phyloP scores from a whole-genome alignment of 164 flowering plant genomes.

The Aristolochia fimbriata region DNA sequence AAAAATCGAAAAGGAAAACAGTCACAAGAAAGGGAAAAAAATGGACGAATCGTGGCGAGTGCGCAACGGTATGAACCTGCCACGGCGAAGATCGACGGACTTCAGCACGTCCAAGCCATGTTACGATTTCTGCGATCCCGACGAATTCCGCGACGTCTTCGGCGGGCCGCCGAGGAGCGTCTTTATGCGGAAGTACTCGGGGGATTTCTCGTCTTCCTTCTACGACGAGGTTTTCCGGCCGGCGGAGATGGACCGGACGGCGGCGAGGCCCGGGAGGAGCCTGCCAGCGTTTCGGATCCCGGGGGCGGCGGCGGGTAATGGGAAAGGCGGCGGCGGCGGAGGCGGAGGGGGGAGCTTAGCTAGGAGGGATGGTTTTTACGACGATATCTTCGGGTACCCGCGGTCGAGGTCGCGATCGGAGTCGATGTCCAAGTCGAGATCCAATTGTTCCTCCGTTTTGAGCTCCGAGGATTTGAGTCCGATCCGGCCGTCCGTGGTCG shows the following conservation, averaged over 20 bases:
- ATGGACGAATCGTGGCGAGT: constrained; percentile 81
- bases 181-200: constrained; percentile 30
- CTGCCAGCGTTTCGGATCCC: constrained; percentile 56
- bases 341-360: background rate
- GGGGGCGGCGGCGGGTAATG: constrained; percentile 4
- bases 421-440: constrained; percentile 26
- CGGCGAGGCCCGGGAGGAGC: constrained; percentile 26
- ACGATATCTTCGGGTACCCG: constrained; percentile 49
- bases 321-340: background rate
- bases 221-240: constrained; percentile 55
- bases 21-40: background rate
- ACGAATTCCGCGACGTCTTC: constrained; percentile 71
- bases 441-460: constrained; percentile 60
- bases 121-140: constrained; percentile 20
- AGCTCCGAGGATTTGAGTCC: constrained; percentile 79
- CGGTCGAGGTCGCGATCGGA: constrained; percentile 24
- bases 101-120: background rate
- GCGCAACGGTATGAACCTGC: constrained; percentile 34
- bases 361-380: constrained; percentile 31
- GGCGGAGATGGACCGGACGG: constrained; percentile 16
- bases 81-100: constrained; percentile 35
- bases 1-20: background rate
- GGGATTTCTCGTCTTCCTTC: constrained; percentile 24
- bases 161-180: constrained; percentile 85
- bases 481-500: constrained; percentile 31